Base-by-base conservation (phyloP, 2,329 filamentous ascomycete species). In the Aspergillus novoparasiticus region DNA sequence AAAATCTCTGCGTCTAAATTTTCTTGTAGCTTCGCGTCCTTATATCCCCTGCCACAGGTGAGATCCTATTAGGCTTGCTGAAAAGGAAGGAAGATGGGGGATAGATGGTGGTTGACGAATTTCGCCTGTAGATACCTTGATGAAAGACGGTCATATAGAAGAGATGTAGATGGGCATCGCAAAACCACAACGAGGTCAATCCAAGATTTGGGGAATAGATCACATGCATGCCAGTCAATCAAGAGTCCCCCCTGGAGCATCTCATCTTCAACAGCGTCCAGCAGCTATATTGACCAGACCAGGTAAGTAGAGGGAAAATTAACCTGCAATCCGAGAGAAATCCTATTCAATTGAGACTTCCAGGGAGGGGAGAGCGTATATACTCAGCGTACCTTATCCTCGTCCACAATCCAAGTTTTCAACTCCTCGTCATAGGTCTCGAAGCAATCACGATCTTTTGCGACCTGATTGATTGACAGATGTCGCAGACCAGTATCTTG, bases 1-100 rank as follows among this genome's bases (percentile, higher is more conserved):
- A 99, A 98, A 75, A 99, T 98, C 81, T 99, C 95, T 34, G 92
- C 91, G 78, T 99, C 95, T 64, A 99, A 83, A 75, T 99, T 99
- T 78, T 98, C 95, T 77, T 98, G 92, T 50, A 99, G 82, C 78
- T 99, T 99, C 66, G 86, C 85, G 74, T 95, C 92, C 65, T 87
- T 85, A 77, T 97, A 97, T 66, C 92, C 90, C 68, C 90, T 91
- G 63, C 51, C 61, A 54, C 2, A 58, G 10, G 60, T 28, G 59
- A 45, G 19, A 39, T 45, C 41, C 30, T 45, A 59, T 62, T 60
- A 65, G 56, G 34, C 32, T 55, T 51, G 43, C 30, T 36, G 32
- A 23, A n/a, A 41, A n/a, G 8, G 6, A 14, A 41, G 39, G 39
- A 19, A n/a, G 39, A 5, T 36, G 34, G 34, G 34, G 32, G 32